Evolutionary conservation across 345 rosid genomes (phyloP), one percentile per base, ranked within the genome.

Genomic region (Camelina sativa): DNA sequence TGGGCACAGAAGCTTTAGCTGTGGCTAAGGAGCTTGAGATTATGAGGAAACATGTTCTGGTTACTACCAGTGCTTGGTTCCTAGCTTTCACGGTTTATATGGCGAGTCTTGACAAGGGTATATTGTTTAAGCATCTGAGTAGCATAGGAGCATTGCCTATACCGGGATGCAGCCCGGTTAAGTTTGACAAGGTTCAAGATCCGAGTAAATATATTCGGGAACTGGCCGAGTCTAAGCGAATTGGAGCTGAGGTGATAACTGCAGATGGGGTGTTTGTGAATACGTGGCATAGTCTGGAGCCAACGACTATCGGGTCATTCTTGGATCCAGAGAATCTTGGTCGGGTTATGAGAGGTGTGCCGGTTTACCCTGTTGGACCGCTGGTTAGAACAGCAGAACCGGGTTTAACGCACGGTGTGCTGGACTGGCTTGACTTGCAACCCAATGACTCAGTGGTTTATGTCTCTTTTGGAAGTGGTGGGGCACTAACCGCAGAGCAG

Each of bases 51-150:
- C 84, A 79, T 55, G 85, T 87, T 19, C 71, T 80, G 5, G 30
- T 82, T 17, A 59, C 91, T 37, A 65, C 86, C 0, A 89, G 79
- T 56, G 97, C 91, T 13, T 82, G 94, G 91, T 77, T 85, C 73
- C 84, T 91, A 30, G 88, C 91, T 7, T 52, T 80, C 13, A 65
- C 80, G 0, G 50, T 86, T 22, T 83, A 86, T 65, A 71, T 75
- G 17, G 85, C 88, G 9, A 72, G 72, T 16, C 64, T 82, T 22
- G 83, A 82, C 22, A 73, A 62, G 22, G 73, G 40, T 44, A 77
- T 63, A 15, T 64, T 73, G 47, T 81, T 46, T 1, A 76, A 76
- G 8, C 82, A 84, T 8, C 40, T 78, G 11, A 63, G 73, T 6
- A 43, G 30, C 17, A 51, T 47, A 30, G 62, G 51, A 22, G 84